Evolutionary conservation across 495 filamentous ascomycete genomes (phyloP), one percentile per base, ranked within the genome.

Genomic region (Penicillium samsonianum): DNA sequence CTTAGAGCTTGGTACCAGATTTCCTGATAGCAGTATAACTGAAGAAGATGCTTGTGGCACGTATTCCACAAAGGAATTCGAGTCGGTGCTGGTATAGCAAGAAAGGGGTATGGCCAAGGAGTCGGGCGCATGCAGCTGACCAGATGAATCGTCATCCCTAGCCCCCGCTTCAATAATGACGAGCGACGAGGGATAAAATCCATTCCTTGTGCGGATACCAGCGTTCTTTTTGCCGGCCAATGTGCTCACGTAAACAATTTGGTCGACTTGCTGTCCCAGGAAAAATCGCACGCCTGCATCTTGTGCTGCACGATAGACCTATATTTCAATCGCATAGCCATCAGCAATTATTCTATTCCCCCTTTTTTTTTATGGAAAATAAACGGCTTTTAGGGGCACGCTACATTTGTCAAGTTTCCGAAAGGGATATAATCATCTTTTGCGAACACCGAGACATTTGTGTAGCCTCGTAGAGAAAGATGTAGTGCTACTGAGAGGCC

Each of bases 1-100:
- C 68, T 84, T 84, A 63, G 85, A 84, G 4, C 67, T 78, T 61
- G 84, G 80, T 4, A 75, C 80, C 19, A 78, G 81, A 48, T 82
- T 81, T 12, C 80, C 81, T 4, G 77, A 78, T 33, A 75, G 25
- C 8, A 78, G 55, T 5, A 83, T 75, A 4, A 84, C 60, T 7
- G 80, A 72, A 4, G 64, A 63, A 16, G 67, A 60, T 37, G 65
- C 76, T 3, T 67, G 64, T 0, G 83, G 83, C 19, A 83, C 75
- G 49, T 75, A 80, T 53, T 84, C 82, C 11, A 85, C 78, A 40
- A 83, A 71, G 55, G 79, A 84, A 17, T 84, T 76, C 26, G 79
- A 79, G 62, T 69, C 74, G 33, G 76, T 80, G 61, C 84, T 82
- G 16, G 77, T 78, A 65, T 79, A 83, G 82, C 82, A 87, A 58